phyloP scores from a whole-genome alignment of 2,329 filamentous ascomycete genomes.

The Tympanopsis confertula region DNA sequence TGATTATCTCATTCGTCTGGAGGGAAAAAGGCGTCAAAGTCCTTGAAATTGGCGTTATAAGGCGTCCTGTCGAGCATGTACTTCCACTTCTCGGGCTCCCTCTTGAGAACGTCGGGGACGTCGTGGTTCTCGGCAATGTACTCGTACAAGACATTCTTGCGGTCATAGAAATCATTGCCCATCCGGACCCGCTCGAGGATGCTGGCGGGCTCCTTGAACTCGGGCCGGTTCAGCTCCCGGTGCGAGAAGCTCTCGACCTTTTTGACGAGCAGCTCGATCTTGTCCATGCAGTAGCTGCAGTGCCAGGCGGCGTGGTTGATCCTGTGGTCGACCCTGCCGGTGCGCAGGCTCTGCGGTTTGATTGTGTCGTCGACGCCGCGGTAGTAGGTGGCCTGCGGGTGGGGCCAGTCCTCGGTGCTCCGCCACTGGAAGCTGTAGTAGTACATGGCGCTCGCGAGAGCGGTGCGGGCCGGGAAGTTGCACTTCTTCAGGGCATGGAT shows the following conservation, averaged over 20 bases:
- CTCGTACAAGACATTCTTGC: constrained; percentile 18
- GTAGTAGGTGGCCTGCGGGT: constrained; percentile 31
- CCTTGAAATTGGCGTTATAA: constrained; percentile 22
- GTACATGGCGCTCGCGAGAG: constrained; percentile 20
- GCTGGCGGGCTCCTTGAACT: constrained; percentile 23
- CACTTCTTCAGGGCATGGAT: constrained; percentile 21
- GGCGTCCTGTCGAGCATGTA: constrained; percentile 26
- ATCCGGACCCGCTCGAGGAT: constrained; percentile 27
- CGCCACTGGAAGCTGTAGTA: constrained; percentile 26
- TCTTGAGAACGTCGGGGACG: constrained; percentile 25
- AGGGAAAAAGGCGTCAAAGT: too few relatives aligned
- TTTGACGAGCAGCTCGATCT: constrained; percentile 23
- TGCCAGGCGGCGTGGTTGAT: constrained; percentile 31
- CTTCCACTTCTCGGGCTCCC: constrained; percentile 16
- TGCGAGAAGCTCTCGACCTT: constrained; percentile 32
- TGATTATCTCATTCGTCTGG: too few relatives aligned
- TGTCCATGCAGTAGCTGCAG: constrained; percentile 30
- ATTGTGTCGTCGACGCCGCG: constrained; percentile 21
- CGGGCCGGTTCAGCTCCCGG: constrained; percentile 19
- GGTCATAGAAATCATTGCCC: constrained; percentile 28
- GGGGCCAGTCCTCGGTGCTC: constrained; percentile 23
- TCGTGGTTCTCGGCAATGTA: constrained; percentile 25
- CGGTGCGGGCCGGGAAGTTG: constrained; percentile 16
- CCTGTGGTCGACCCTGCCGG: constrained; percentile 15
- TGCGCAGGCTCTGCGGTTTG: constrained; percentile 24